These are phyloP conservation scores for Wickerhamiella dianesei DNA, from an alignment of 805 yeast species.

Conservation along the genomic window DNA sequence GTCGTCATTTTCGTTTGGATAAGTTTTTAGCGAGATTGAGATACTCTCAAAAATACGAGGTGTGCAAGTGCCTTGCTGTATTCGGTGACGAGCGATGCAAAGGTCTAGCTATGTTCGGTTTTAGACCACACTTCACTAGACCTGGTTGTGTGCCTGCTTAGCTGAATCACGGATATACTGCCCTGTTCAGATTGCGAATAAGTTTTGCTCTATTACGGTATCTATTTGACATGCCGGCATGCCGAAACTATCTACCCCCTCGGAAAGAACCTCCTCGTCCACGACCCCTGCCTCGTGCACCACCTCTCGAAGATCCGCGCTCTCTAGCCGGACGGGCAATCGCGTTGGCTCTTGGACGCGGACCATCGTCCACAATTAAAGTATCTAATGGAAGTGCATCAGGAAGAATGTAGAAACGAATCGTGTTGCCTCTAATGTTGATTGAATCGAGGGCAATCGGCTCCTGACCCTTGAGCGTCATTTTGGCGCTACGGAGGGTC, in stretches of 20 bases:
- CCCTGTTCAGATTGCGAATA: no score
- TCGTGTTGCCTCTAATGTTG: slow-evolving; percentile 78
- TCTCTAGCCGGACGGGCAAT: slow-evolving; percentile 6
- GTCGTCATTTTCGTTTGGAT: no score
- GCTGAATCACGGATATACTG: no score
- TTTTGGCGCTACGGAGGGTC: slow-evolving; percentile 62
- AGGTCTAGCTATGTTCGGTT: no score
- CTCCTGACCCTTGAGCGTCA: slow-evolving; percentile 58
- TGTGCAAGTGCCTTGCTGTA: no score
- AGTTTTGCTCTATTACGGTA: no score
- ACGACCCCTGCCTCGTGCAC: slow-evolving; percentile 3
- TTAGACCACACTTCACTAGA: no score
- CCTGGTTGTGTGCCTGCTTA: no score
- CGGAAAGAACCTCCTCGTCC: slow-evolving; percentile 3
- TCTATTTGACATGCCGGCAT: not conserved
- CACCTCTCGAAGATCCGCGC: slow-evolving; percentile 1
- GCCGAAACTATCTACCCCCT: not conserved
- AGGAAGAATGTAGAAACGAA: slow-evolving; percentile 70
- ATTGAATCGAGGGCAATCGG: slow-evolving; percentile 62
- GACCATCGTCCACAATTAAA: slow-evolving; percentile 32
- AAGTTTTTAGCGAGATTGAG: no score
- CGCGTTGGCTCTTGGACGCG: slow-evolving; percentile 23
- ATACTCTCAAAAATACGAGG: no score
- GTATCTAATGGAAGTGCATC: slow-evolving; percentile 62
- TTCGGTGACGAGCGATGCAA: no score